Evolutionary conservation across 768 basidiomycete genomes (phyloP), one percentile per base, ranked within the genome.

Genomic region (Trametes coccinea): DNA sequence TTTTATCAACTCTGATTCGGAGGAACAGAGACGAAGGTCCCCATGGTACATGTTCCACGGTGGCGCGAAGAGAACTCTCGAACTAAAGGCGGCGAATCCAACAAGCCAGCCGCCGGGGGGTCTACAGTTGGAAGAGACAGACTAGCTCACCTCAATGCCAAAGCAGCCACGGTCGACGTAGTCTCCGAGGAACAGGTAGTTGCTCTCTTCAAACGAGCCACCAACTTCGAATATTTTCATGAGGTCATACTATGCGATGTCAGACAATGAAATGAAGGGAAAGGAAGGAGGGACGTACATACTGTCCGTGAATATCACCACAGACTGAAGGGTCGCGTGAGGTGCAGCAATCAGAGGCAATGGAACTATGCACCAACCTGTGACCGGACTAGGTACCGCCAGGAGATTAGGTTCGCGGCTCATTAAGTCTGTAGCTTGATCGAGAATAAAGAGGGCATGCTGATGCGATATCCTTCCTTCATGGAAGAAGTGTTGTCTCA

Each of bases 151-250:
- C 75, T 89, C 88, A 60, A 89, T 85, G n/a, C 85, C 85, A 71
- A 98, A 98, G 77, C 92, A 90, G 30, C 96, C 96, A 46, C 96
- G 86, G 76, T 98, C 96, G 43, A 98, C 95, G 73, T 98, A 98
- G 74, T 98, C 96, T 34, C 96, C 96, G 27, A 98, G 80, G 76
- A 98, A 98, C 46, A 97, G 79, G 78, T 98, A 98, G 17, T 86
- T 80, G 62, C 88, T 97, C 39, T 96, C 89, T 22, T 83, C 74
- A 49, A 94, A 81, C 64, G 84, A 85, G 2, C 96, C 96, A 33
- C 96, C 96, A 34, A 98, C 89, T 69, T 97, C 95, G 68, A 98
- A 95, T 43, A 98, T 82, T 76, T 98, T 97, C 93, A 98, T 96
- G 61, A 98, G 80, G 76, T 98, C 96, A 73, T 95, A 98, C 94